Percentiles rank a stretch among this genome's conserved stretches.
Conservation (phyloP, 768 basidiomycete species). For the Pleurotus tuoliensis region DNA sequence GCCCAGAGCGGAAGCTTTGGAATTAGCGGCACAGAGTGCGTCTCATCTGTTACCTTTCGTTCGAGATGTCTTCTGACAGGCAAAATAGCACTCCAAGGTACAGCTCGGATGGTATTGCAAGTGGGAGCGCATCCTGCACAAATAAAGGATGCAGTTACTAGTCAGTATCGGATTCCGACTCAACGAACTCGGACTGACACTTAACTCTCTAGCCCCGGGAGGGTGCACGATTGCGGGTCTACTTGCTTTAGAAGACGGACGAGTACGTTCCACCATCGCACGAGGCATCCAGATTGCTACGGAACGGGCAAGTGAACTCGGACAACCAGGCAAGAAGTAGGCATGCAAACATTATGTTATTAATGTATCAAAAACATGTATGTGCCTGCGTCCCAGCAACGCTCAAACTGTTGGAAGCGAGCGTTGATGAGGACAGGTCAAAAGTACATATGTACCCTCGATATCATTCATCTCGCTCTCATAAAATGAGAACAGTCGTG, state of each 20-base stretch:
- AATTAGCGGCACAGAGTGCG: constrained; percentile 93
- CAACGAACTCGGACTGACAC: neutral
- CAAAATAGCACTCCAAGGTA: constrained; percentile 84
- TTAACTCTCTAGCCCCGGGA: constrained; percentile 69
- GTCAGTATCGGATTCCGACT: constrained; percentile 41
- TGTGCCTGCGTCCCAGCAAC: neutral
- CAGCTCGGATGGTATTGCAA: constrained; percentile 92
- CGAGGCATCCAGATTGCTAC: constrained; percentile 93
- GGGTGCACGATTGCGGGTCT: constrained; percentile 99
- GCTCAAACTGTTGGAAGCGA: neutral
- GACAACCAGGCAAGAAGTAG: constrained; percentile 61
- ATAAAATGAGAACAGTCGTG: constrained; percentile 95
- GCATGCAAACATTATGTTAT: neutral
- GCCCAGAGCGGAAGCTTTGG: constrained; percentile 88
- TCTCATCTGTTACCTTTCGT: constrained; percentile 3
- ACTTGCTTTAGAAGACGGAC: constrained; percentile 89
- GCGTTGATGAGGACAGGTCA: neutral
- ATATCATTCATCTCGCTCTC: constrained; percentile 64
- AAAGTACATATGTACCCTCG: neutral
- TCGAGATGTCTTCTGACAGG: constrained; percentile 7
- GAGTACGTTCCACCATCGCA: constrained; percentile 91
- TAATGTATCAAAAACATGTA: neutral
- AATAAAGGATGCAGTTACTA: constrained; percentile 96
- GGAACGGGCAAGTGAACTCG: constrained; percentile 81
- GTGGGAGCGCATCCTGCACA: constrained; percentile 90